Evolutionary conservation across 108 stramenopile genomes (phyloP), one percentile per base, ranked within the genome.

Genomic region (Poteriospumella lacustris): DNA sequence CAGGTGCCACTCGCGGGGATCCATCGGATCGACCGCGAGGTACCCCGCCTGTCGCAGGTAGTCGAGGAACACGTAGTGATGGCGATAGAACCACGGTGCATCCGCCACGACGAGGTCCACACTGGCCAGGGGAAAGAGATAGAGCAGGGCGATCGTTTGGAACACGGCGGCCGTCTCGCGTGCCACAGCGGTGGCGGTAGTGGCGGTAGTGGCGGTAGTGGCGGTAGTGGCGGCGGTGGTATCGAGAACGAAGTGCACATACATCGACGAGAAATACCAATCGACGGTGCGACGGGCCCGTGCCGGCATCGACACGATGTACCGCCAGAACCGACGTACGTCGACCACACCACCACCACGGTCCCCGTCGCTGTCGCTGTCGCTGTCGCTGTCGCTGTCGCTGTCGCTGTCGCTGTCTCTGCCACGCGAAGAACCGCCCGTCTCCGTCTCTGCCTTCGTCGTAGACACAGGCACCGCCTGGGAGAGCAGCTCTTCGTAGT

Each of bases 1-100:
- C n/a, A n/a, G n/a, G n/a, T n/a, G n/a, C n/a, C n/a, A 64, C 36
- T 73, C 70, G 9, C 3, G 26, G 9, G 70, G 70, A 73, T 73
- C 5, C 9, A 73, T 33, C 5, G 24, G 9, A 73, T 73, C 70
- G 15, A 34, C 19, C 36, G 31, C 3, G 9, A 73, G 38, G 24
- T 73, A 73, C 9, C 70, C 70, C 12, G 3, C 41, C 31, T 44
- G 24, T 12, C n/a, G 15, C 19, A 73, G 24, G 31, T n/a, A 42
- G 19, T 73, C 36, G 9, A 5, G 12, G 33, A 73, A 73, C 5
- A 73, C 9, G 42, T 73, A 73, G 42, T 73, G 70, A 73, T 73
- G 70, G 5, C 70, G 26, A 9, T 33, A 5, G 24, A 34, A 73
- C 5, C 33, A 73, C 3, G 33, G 5, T 15, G 12, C 40, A 33